These are phyloP conservation scores for Melanogaster broomeanus DNA, from an alignment of 768 basidiomycete genomes.

Conservation along the genomic window DNA sequence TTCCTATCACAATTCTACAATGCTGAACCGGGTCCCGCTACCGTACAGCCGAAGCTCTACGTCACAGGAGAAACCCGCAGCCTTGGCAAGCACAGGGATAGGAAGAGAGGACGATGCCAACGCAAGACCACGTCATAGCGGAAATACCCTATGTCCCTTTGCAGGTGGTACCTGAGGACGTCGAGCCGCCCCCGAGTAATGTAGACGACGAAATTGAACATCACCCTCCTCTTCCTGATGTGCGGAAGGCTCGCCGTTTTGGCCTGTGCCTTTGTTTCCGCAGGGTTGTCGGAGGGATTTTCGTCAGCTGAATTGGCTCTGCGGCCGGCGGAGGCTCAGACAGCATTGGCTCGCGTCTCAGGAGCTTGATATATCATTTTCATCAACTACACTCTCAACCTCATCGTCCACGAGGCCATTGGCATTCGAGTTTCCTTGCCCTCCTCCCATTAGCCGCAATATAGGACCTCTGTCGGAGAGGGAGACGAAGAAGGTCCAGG, in stretches of 20 bases:
- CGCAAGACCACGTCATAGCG: background rate
- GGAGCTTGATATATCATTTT: background rate
- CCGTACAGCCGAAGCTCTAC: background rate
- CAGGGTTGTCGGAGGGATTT: background rate
- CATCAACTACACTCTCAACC: background rate
- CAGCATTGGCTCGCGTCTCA: background rate
- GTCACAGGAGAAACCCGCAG: background rate
- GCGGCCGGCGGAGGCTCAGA: background rate
- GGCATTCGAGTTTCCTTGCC: background rate
- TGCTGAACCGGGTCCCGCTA: background rate
- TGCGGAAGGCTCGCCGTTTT: slow-evolving; percentile 10
- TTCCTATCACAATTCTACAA: slow-evolving; percentile 13
- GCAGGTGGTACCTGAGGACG: background rate
- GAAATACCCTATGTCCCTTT: background rate
- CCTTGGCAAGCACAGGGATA: background rate
- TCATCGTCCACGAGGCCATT: background rate
- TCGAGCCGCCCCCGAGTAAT: background rate
- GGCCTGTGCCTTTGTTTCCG: slow-evolving; percentile 3
- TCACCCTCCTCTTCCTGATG: background rate
- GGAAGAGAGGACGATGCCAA: background rate
- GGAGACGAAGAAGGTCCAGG: slow-evolving; percentile 13
- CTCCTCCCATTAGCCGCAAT: background rate
- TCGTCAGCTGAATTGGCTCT: background rate
- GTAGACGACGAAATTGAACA: background rate
- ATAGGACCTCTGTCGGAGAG: slow-evolving; percentile 7